Percentiles rank a stretch among this genome's conserved stretches.
phyloP scores from a whole-genome alignment of 352 stramenopile genomes.

The Sclerospora graminicola region DNA sequence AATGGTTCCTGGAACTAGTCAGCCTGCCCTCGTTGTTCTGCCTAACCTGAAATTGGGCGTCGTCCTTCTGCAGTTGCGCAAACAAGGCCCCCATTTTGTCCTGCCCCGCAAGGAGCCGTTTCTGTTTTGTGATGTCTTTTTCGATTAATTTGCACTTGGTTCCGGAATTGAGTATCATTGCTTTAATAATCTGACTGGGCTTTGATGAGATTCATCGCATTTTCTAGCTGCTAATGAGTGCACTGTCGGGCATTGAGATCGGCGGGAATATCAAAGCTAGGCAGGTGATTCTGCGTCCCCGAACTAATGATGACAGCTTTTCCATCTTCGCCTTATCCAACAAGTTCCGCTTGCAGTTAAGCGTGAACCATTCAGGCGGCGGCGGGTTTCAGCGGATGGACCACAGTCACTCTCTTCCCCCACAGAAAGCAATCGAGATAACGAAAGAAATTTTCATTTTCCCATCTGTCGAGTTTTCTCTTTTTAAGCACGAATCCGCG shows the following conservation, averaged over 20 bases:
- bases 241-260: neutral
- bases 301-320: too few relatives aligned
- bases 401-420: too few relatives aligned
- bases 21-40: neutral
- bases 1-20: neutral
- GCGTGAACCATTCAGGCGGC: too few relatives aligned
- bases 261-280: neutral
- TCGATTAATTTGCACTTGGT: too few relatives aligned
- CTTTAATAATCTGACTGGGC: neutral
- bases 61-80: too few relatives aligned
- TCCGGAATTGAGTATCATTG: neutral
- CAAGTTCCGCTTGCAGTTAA: too few relatives aligned
- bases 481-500: too few relatives aligned
- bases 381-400: too few relatives aligned
- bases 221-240: neutral
- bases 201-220: neutral
- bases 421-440: too few relatives aligned
- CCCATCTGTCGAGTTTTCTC: too few relatives aligned
- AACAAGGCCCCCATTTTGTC: neutral
- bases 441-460: too few relatives aligned
- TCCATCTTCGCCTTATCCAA: too few relatives aligned
- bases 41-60: neutral
- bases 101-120: neutral
- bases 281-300: neutral
- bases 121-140: neutral